Evolutionary conservation across 2,329 filamentous ascomycete species (phyloP), one percentile per base, ranked within the genome.

Genomic region (Trichoderma sp.): DNA sequence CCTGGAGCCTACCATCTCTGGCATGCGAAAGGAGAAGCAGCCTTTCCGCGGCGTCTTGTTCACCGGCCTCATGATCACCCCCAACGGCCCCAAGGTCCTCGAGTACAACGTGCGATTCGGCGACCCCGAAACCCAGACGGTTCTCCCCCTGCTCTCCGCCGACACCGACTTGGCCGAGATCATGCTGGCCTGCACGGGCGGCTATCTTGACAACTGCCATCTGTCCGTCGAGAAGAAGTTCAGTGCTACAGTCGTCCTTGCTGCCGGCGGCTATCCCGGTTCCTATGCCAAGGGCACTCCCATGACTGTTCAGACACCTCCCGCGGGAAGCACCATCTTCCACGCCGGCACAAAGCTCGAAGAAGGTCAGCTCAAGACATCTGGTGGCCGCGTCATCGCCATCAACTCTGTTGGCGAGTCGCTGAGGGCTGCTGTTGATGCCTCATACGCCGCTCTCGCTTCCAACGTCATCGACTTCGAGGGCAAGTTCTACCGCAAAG

Each of bases 21-120:
- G 93, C 65, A 94, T 98, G 92, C 85, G 89, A 72, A 85, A 85
- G 68, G 94, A 98, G 74, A 86, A 88, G 77, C 85, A 86, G 72
- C 88, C 86, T 28, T 91, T 91, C 77, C 82, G 85, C 54, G 91
- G 92, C 66, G 87, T 92, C 55, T 83, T 96, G 19, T 95, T 95
- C 78, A 95, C 91, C 1, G 95, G 93, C n/a, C 81, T 97, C 47
- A 97, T 97, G 92, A 90, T 97, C 80, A 95, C 92, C 26, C 86
- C 87, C 71, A 77, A 83, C 54, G 93, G 93, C 0, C 88, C 93
- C 50, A 93, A 91, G 77, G 89, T 92, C 9, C 83, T 97, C 61
- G 93, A 97, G 78, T 97, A 97, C 81, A 97, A 97, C 72, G 92
- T 96, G 57, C 88, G 93, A 65, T 96, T 96, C 73, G 93, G 93